A percentile compares a stretch with the other conserved stretches of the same genome.
Conservation (phyloP, 1,284 basidiomycete genomes). For the Naganishia cerealis region DNA sequence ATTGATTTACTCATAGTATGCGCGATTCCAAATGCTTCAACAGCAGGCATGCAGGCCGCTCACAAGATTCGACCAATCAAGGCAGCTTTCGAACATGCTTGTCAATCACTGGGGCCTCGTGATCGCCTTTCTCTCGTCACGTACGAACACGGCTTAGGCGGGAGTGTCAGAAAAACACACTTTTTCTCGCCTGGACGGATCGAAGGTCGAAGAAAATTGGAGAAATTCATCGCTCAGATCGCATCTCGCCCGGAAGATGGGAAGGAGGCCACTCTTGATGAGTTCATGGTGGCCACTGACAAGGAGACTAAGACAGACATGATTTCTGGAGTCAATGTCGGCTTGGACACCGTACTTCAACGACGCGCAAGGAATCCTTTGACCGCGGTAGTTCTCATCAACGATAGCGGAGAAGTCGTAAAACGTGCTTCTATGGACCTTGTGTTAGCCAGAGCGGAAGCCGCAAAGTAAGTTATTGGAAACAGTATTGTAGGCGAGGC, state of each 20-base stretch:
- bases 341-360: conserved; percentile 90
- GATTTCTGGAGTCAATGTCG: conserved; percentile 91
- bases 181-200: conserved; percentile 72
- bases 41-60: conserved; percentile 69
- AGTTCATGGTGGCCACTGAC: conserved; percentile 70
- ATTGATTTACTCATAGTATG: conserved; percentile 89
- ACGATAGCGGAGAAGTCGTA: conserved; percentile 84
- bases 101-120: conserved; percentile 69
- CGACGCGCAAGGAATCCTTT: conserved; percentile 86
- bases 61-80: conserved; percentile 83
- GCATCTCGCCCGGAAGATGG: neutral
- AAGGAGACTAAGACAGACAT: conserved; percentile 90
- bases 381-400: conserved; percentile 86
- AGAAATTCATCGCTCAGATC: conserved; percentile 67
- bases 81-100: conserved; percentile 76
- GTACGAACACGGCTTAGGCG: conserved; percentile 74
- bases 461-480: conserved; percentile 64
- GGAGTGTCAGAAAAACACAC: conserved; percentile 79
- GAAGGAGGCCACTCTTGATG: conserved; percentile 57
- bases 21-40: conserved; percentile 70
- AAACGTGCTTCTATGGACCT: conserved; percentile 98
- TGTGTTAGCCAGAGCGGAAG: conserved; percentile 90
- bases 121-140: conserved; percentile 84
- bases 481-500: neutral
- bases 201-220: conserved; percentile 68